Conservation (phyloP, 1,284 basidiomycete species). For the Athelia sp. region DNA sequence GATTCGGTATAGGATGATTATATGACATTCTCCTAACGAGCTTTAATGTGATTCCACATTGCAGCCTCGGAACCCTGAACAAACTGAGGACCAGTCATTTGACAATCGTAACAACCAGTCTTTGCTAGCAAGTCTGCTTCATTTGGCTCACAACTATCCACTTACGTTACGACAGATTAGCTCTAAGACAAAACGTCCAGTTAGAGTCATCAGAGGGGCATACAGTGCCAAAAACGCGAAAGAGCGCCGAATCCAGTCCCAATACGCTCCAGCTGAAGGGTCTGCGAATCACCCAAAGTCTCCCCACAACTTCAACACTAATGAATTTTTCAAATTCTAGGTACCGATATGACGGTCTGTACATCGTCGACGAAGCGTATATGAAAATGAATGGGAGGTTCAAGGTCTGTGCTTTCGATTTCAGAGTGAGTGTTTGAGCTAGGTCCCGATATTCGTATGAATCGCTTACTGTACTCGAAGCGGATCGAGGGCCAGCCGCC, state of each 20-base stretch:
- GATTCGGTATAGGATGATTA: conserved; percentile 9
- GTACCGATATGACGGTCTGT: conserved; percentile 44
- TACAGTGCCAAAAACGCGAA: neutral
- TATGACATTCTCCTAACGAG: neutral
- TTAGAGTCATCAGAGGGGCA: conserved; percentile 35
- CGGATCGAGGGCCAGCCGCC: conserved; percentile 5
- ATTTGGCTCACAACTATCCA: neutral
- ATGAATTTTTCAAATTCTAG: conserved; percentile 20
- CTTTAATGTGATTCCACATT: neutral
- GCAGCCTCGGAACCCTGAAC: conserved; percentile 12
- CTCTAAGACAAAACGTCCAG: conserved; percentile 25
- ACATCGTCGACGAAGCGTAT: conserved; percentile 24
- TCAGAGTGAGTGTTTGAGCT: conserved; percentile 2
- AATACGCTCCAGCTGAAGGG: conserved; percentile 29
- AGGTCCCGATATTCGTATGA: neutral
- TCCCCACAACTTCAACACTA: no score
- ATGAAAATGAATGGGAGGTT: neutral
- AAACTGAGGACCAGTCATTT: conserved; percentile 29
- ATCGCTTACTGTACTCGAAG: neutral
- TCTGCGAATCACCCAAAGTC: no score
- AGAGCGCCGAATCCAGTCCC: conserved; percentile 7
- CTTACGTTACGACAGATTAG: conserved; percentile 18
- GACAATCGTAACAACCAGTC: conserved; percentile 25
- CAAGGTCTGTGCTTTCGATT: conserved; percentile 6
- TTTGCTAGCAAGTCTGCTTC: conserved; percentile 20